phyloP scores from a whole-genome alignment of 805 yeast species.

The Saturnispora ahearnii region DNA sequence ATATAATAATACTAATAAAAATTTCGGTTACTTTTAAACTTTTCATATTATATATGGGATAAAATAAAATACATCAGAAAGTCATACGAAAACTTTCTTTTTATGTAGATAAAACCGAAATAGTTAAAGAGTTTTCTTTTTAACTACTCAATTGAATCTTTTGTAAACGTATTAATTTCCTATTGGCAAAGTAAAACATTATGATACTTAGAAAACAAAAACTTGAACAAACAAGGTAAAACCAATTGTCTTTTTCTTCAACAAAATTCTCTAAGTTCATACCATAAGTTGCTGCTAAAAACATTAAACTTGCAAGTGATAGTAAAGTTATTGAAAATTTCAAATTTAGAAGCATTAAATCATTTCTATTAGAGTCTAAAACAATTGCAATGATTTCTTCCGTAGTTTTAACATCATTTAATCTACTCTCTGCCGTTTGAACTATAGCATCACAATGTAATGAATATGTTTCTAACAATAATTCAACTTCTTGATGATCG shows the following conservation, averaged over 20 bases:
- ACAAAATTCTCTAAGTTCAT: slow-evolving; percentile 92
- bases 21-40: not conserved
- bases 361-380: slow-evolving; percentile 88
- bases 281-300: slow-evolving; percentile 82
- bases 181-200: slow-evolving; percentile 47
- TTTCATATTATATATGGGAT: not conserved
- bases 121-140: not conserved
- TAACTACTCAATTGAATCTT: slow-evolving; percentile 39
- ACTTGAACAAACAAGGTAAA: slow-evolving; percentile 40
- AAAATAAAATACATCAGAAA: too few relatives aligned
- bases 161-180: slow-evolving; percentile 54
- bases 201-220: slow-evolving; percentile 32
- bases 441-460: slow-evolving; percentile 90
- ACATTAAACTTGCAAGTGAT: slow-evolving; percentile 72
- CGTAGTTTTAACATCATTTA: slow-evolving; percentile 80
- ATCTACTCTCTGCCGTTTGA: slow-evolving; percentile 70
- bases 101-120: not conserved
- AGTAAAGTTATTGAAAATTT: slow-evolving; percentile 76
- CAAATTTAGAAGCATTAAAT: slow-evolving; percentile 79
- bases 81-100: not conserved
- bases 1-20: not conserved
- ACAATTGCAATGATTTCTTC: slow-evolving; percentile 93
- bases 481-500: slow-evolving; percentile 82
- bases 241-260: slow-evolving; percentile 73
- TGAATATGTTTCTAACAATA: slow-evolving; percentile 83